Evolutionary conservation across 2,329 filamentous ascomycete species (phyloP).

Genomic region (Leptographium galeiforme): DNA sequence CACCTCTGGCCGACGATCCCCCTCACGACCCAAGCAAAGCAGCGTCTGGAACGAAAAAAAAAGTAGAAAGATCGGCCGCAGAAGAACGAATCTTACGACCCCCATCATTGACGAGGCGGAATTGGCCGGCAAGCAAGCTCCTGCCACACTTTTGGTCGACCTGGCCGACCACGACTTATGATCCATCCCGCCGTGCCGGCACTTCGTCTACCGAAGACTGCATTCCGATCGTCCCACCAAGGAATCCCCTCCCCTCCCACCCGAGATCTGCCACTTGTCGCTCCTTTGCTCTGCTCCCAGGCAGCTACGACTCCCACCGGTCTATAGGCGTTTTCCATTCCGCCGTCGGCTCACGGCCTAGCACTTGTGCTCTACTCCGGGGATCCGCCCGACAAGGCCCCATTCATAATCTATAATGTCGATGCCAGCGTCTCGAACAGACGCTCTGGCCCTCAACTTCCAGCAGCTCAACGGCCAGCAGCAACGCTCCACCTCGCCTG

Average conservation of each 20-base stretch:
- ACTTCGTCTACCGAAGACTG: not conserved
- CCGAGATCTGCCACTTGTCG: not conserved
- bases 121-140: not conserved
- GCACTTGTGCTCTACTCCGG: too few species aligned
- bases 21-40: not conserved
- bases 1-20: not conserved
- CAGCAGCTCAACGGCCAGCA: slow-evolving; percentile 42
- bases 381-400: too few species aligned
- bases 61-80: not conserved
- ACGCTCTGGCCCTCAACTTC: slow-evolving; percentile 74
- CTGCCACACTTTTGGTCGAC: too few species aligned
- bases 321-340: not conserved
- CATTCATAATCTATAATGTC: slow-evolving; percentile 80
- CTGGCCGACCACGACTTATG: not conserved
- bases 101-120: not conserved
- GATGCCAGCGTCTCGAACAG: slow-evolving; percentile 78
- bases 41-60: not conserved
- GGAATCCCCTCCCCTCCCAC: not conserved
- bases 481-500: slow-evolving; percentile 65
- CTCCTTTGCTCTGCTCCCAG: not conserved
- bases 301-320: too few species aligned
- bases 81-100: not conserved
- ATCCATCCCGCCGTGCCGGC: not conserved
- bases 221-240: not conserved
- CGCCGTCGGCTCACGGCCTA: too few species aligned